A percentile compares a stretch with the other conserved stretches of the same genome.
Conservation (phyloP, 2,329 filamentous ascomycete genomes). For the Alternaria metachromatica region DNA sequence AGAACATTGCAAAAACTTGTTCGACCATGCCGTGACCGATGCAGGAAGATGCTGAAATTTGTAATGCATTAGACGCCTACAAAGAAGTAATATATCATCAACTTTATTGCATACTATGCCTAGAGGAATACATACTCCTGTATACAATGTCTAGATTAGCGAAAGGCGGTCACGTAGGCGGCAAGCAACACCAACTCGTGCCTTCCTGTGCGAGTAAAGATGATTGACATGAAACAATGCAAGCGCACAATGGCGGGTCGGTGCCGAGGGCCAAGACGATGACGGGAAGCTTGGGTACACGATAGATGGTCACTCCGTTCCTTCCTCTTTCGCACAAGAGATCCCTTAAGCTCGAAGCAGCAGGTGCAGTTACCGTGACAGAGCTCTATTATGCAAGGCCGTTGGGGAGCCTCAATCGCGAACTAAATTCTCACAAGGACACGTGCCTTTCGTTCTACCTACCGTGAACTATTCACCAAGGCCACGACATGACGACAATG, state of each 20-base stretch:
- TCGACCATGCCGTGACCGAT: background rate
- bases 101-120: background rate
- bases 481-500: background rate
- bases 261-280: background rate
- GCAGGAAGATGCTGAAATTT: background rate
- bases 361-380: slow-evolving; percentile 10
- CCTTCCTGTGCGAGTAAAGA: background rate
- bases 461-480: background rate
- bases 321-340: slow-evolving; percentile 16
- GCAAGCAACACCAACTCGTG: background rate
- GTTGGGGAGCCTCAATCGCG: slow-evolving; percentile 1
- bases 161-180: background rate
- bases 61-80: background rate
- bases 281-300: background rate
- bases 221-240: background rate
- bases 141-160: background rate
- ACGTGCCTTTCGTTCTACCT: background rate
- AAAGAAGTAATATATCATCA: background rate
- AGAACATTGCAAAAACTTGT: background rate
- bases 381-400: background rate
- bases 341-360: slow-evolving; percentile 10
- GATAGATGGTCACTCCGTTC: background rate
- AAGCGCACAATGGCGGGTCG: background rate
- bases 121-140: background rate
- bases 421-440: background rate